Base-by-base conservation (phyloP, 2,329 filamentous ascomycete species). In the Nigrospora sphaerica region DNA sequence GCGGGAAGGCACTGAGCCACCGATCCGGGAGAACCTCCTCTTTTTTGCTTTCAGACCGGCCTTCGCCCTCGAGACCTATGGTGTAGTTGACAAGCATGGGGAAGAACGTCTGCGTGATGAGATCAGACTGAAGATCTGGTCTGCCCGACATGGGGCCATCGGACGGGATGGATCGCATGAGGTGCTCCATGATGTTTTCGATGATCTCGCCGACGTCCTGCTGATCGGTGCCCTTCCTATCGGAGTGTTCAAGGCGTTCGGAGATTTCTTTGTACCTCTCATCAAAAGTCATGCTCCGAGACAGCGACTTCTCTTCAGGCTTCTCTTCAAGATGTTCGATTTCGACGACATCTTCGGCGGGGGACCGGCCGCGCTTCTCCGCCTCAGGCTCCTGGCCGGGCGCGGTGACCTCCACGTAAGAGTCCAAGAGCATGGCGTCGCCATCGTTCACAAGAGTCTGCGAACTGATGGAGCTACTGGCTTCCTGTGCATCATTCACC, bases 201-300 rank as follows among this genome's bases (percentile, higher is more conserved):
- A 96, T 91, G 39, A 96, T 92, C 65, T 98, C 93, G 12, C 90
- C 90, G 5, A 96, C 92, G 66, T 98, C 93, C 67, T 98, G 91
- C 60, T 98, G 93, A 32, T 88, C 73, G 0, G 75, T 79, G 3
- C 75, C 75, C 11, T 72, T 72, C 32, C 57, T 70, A 52, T 69
- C 59, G 68, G 70, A 56, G 67, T 69, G 55, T 71, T 73, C 23
- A 71, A 67, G 6, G 66, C 73, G 46, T 58, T 68, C 39, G 63
- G 64, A 57, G 0, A 64, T 55, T 14, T 57, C 49, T 10, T 54
- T 49, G 11, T 77, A 70, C 45, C 70, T 70, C 42, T 73, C 61
- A 18, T 77, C 72, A 12, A 78, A 56, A 4, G 67, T 67, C 38
- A 65, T 59, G 12, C 55, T 46, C 50, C 59, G 63, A 52, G 52